These are phyloP conservation scores for Fusarium concolor DNA, from an alignment of 2,329 filamentous ascomycete species.

Conservation along the genomic window DNA sequence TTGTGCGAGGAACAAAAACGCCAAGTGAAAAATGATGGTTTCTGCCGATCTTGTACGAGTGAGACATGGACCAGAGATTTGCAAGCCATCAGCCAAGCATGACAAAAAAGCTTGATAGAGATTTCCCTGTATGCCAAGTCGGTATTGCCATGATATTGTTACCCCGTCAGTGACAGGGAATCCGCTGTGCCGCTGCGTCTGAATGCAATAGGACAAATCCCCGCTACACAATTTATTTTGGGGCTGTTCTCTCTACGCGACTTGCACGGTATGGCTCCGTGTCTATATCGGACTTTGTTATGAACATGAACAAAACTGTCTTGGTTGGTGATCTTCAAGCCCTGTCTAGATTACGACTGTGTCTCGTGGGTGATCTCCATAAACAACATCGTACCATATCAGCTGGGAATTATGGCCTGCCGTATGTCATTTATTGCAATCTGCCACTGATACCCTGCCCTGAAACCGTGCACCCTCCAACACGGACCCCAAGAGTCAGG, in stretches of 20 bases:
- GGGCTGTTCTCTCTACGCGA: neutral
- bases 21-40: neutral
- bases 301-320: slow-evolving; percentile 23
- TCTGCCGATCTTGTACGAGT: slow-evolving; percentile 22
- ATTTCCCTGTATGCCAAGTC: slow-evolving; percentile 35
- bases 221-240: slow-evolving; percentile 7
- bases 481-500: neutral
- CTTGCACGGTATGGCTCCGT: slow-evolving; percentile 9
- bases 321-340: neutral
- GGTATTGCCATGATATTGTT: slow-evolving; percentile 18
- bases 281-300: neutral
- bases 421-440: slow-evolving; percentile 20
- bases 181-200: slow-evolving; percentile 1
- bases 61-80: slow-evolving; percentile 11
- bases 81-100: slow-evolving; percentile 24
- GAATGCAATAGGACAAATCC: slow-evolving; percentile 24
- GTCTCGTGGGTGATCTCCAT: slow-evolving; percentile 23
- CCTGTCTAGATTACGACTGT: slow-evolving; percentile 2
- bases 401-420: slow-evolving; percentile 32
- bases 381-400: slow-evolving; percentile 34
- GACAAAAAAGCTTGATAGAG: slow-evolving; percentile 26
- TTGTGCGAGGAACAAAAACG: slow-evolving; percentile 13
- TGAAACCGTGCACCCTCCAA: slow-evolving; percentile 17
- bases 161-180: neutral
- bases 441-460: slow-evolving; percentile 11